Percentiles rank a stretch among this genome's conserved stretches.
Evolutionary conservation across 1,284 basidiomycete genomes (phyloP).

Genomic region (Papiliotrema nemorosa): DNA sequence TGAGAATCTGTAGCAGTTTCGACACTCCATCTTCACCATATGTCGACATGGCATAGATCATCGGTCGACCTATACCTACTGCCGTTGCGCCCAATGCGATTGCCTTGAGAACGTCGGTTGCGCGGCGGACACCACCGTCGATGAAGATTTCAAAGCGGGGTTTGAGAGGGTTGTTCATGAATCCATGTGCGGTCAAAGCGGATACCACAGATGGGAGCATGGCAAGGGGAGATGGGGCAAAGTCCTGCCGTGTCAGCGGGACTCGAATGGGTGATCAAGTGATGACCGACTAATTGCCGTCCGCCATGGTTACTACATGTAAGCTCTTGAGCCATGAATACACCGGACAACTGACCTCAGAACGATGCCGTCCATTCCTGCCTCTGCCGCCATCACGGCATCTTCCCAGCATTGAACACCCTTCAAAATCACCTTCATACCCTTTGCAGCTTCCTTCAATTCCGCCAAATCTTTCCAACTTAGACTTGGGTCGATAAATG

Average conservation of each 20-base stretch:
- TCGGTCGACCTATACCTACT: constrained; percentile 66
- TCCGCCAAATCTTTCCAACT: constrained; percentile 83
- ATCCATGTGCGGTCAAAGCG: constrained; percentile 63
- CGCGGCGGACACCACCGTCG: constrained; percentile 86
- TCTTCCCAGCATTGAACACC: constrained; percentile 95
- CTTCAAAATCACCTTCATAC: constrained; percentile 86
- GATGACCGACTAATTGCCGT: constrained; percentile 60
- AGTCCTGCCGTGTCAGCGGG: constrained; percentile 55
- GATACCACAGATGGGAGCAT: constrained; percentile 80
- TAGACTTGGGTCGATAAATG: constrained; percentile 88
- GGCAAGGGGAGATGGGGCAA: constrained; percentile 84
- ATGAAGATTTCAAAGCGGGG: constrained; percentile 80
- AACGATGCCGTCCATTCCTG: constrained; percentile 76
- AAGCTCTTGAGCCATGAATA: neutral
- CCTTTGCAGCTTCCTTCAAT: constrained; percentile 81
- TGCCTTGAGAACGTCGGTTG: constrained; percentile 89
- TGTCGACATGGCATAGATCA: constrained; percentile 82
- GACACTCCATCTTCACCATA: constrained; percentile 80
- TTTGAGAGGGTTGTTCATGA: constrained; percentile 48
- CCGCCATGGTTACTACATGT: constrained; percentile 49
- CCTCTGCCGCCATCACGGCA: constrained; percentile 80
- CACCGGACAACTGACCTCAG: constrained; percentile 50
- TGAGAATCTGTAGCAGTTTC: constrained; percentile 70
- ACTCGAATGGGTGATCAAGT: neutral
- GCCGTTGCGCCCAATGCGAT: constrained; percentile 87